Evolutionary conservation across 208 protist genomes (phyloP).

Genomic region (Acanthamoeba castellanii): DNA sequence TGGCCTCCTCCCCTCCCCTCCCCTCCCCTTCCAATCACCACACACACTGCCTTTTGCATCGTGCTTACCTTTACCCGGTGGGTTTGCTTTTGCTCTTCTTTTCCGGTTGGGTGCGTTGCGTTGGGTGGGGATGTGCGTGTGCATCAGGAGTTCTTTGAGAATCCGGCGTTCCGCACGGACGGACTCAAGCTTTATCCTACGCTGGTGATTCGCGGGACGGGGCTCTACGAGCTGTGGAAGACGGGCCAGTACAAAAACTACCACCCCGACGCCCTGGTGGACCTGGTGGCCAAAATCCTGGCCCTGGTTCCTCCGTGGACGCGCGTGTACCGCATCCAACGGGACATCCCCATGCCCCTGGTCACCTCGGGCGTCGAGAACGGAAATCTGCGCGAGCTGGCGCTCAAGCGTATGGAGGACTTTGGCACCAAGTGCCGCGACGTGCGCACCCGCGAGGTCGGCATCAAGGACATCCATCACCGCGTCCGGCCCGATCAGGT

Average conservation of each 20-base stretch:
- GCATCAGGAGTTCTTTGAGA: conserved; percentile 94
- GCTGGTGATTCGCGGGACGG: conserved; percentile 98
- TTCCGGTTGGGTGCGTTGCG: too few relatives aligned
- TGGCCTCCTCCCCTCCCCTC: neutral
- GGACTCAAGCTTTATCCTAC: conserved; percentile 99
- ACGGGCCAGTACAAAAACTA: conserved; percentile 96
- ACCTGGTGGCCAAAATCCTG: conserved; percentile 96
- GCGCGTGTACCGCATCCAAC: conserved; percentile 97
- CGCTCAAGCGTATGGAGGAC: conserved; percentile 93
- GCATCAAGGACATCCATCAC: conserved; percentile 89
- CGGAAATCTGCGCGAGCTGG: conserved; percentile 97
- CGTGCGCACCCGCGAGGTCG: conserved; percentile 87
- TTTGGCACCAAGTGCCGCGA: conserved; percentile 91
- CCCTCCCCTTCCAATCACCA: neutral
- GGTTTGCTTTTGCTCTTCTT: too few relatives aligned
- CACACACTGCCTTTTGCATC: too few relatives aligned
- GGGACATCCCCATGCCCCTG: conserved; percentile 67
- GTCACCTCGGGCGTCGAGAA: conserved; percentile 94
- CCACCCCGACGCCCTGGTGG: conserved; percentile 90
- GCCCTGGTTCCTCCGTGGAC: conserved; percentile 98
- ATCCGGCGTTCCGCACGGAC: conserved; percentile 96
- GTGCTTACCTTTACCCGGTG: too few relatives aligned
- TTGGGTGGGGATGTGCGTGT: neutral
- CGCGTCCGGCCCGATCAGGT: conserved; percentile 86
- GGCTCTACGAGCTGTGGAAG: conserved; percentile 97